These are phyloP conservation scores for Auricularia auricula-judae DNA, from an alignment of 768 basidiomycete genomes.

Conservation along the genomic window DNA sequence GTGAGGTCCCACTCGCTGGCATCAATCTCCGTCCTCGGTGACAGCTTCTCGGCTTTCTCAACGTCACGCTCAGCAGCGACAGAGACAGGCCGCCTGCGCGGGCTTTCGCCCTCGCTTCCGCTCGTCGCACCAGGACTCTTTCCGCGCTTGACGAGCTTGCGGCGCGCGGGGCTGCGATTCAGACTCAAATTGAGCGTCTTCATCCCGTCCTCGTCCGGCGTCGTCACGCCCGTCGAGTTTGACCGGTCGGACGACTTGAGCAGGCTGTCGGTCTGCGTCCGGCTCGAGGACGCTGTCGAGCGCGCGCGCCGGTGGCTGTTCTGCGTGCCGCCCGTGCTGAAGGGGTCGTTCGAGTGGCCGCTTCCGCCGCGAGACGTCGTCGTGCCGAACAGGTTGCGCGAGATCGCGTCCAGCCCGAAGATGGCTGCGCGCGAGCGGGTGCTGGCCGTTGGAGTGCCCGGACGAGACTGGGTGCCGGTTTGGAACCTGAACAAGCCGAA, in stretches of 20 bases:
- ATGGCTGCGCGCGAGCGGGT: constrained; percentile 70
- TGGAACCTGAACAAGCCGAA: constrained; percentile 83
- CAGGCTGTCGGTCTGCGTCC: constrained; percentile 59
- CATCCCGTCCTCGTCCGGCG: constrained; percentile 44
- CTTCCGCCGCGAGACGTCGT: constrained; percentile 44
- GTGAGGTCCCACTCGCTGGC: constrained; percentile 68
- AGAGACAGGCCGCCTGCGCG: constrained; percentile 20
- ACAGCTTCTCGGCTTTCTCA: constrained; percentile 31
- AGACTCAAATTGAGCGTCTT: not conserved
- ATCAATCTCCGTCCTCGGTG: constrained; percentile 34
- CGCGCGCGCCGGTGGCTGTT: constrained; percentile 51
- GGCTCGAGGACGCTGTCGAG: constrained; percentile 61
- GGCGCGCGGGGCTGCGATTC: constrained; percentile 11
- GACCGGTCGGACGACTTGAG: constrained; percentile 65
- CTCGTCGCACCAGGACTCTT: constrained; percentile 22
- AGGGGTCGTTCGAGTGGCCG: constrained; percentile 36
- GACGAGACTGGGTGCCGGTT: constrained; percentile 65
- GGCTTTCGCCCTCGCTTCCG: constrained; percentile 18
- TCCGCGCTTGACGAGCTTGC: constrained; percentile 19
- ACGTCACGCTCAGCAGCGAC: constrained; percentile 19
- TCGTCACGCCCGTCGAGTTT: constrained; percentile 47
- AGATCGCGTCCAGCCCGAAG: constrained; percentile 82
- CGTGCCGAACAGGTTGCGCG: constrained; percentile 73
- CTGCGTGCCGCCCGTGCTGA: not conserved
- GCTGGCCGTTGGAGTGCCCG: constrained; percentile 72